Conservation (phyloP, 2,329 filamentous ascomycete species). For the Chalaropsis thielavioides region DNA sequence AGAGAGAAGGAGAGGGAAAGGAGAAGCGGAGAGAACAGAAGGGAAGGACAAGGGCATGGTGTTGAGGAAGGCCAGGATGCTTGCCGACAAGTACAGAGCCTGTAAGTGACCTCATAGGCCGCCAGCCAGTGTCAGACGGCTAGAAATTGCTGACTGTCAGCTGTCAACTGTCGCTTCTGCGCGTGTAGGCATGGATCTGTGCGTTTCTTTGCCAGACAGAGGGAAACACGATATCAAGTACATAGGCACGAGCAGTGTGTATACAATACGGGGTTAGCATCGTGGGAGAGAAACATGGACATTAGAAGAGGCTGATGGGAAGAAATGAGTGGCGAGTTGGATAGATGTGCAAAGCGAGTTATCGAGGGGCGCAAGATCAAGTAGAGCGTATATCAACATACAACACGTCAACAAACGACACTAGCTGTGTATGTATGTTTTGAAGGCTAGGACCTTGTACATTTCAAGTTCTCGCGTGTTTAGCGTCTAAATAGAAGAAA, state of each 20-base stretch:
- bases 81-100: background rate
- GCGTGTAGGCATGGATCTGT: background rate
- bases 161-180: background rate
- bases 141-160: background rate
- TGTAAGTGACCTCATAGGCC: background rate
- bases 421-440: background rate
- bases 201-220: background rate
- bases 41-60: background rate
- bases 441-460: background rate
- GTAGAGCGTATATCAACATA: background rate
- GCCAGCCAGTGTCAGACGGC: background rate
- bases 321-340: background rate
- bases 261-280: no score
- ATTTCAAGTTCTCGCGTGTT: background rate
- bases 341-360: background rate
- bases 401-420: background rate
- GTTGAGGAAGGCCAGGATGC: background rate
- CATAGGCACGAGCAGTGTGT: background rate
- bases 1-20: background rate
- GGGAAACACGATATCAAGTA: background rate
- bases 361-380: background rate
- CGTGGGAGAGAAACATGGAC: no score
- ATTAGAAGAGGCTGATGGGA: background rate
- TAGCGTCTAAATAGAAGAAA: background rate
- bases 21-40: background rate